Percentiles rank a stretch among this genome's conserved stretches.
These are phyloP conservation scores for Chiua virens DNA, from an alignment of 768 basidiomycete genomes.

Conservation along the genomic window DNA sequence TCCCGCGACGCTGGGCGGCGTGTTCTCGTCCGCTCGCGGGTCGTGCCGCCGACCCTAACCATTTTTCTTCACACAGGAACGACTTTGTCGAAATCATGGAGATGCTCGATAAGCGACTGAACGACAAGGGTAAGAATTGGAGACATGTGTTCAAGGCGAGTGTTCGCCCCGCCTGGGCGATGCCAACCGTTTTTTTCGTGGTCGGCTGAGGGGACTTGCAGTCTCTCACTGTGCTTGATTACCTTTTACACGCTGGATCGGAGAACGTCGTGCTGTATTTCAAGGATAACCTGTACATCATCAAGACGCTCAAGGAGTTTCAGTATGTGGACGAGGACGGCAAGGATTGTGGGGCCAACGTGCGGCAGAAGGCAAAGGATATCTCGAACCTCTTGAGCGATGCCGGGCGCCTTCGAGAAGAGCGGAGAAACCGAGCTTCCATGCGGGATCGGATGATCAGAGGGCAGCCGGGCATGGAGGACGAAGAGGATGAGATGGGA, in stretches of 20 bases:
- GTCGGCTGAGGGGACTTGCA: constrained; percentile 29
- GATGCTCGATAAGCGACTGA: constrained; percentile 97
- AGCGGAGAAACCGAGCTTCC: constrained; percentile 76
- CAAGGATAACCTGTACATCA: constrained; percentile 93
- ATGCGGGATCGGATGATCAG: constrained; percentile 96
- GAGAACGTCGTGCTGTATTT: constrained; percentile 99
- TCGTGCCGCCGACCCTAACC: no score
- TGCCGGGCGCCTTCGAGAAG: constrained; percentile 79
- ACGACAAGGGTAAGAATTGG: constrained; percentile 99
- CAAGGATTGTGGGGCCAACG: constrained; percentile 98
- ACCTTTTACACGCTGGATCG: constrained; percentile 92
- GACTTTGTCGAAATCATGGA: constrained; percentile 99
- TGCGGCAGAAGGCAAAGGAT: constrained; percentile 96
- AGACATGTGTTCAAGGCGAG: constrained; percentile 96
- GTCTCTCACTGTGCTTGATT: constrained; percentile 93
- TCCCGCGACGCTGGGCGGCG: not conserved
- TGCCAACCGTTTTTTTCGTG: not conserved
- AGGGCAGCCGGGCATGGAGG: constrained; percentile 44
- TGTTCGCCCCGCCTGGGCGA: not conserved
- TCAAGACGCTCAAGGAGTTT: constrained; percentile 99
- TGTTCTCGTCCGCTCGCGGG: not conserved
- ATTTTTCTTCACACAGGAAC: constrained; percentile 44
- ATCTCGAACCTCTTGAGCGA: constrained; percentile 93
- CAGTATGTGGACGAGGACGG: constrained; percentile 94
- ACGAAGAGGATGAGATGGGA: constrained; percentile 18